Evolutionary conservation across 768 basidiomycete species (phyloP).

Genomic region (Coprinopsis marcescibilis): DNA sequence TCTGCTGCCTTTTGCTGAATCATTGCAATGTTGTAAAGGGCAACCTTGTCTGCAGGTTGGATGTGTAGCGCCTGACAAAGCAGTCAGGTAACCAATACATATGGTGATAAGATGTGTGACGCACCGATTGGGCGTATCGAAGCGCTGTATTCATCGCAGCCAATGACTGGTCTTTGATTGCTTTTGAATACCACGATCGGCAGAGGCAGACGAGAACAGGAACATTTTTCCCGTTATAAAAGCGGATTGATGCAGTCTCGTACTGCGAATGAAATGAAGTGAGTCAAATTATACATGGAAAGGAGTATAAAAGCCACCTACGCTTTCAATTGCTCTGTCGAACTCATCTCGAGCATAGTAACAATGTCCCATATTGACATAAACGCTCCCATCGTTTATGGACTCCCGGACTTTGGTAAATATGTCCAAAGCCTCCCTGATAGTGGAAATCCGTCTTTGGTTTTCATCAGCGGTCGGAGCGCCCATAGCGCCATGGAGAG

Average conservation of each 20-base stretch:
- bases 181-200: constrained; percentile 92
- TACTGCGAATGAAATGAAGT: constrained; percentile 48
- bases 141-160: constrained; percentile 79
- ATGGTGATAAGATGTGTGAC: constrained; percentile 12
- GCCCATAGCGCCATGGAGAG: constrained; percentile 47
- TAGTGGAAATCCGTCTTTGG: constrained; percentile 60
- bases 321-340: constrained; percentile 93
- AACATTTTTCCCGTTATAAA: constrained; percentile 68
- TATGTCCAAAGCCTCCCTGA: constrained; percentile 82
- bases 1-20: constrained; percentile 96
- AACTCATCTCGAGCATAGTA: constrained; percentile 91
- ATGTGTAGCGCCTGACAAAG: constrained; percentile 68
- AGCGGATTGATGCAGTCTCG: constrained; percentile 81
- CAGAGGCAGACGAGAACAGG: constrained; percentile 80
- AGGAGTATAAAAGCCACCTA: constrained; percentile 33
- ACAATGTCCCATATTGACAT: constrained; percentile 95
- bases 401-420: constrained; percentile 91
- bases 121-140: constrained; percentile 73
- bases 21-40: constrained; percentile 95
- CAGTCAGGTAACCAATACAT: constrained; percentile 1
- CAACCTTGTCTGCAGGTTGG: constrained; percentile 84
- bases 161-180: constrained; percentile 83
- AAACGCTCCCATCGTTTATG: constrained; percentile 75
- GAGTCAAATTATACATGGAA: neutral
- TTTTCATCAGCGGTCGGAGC: constrained; percentile 53